Base-by-base conservation (phyloP, 306 rosid genomes). In the Vigna trinervia region DNA sequence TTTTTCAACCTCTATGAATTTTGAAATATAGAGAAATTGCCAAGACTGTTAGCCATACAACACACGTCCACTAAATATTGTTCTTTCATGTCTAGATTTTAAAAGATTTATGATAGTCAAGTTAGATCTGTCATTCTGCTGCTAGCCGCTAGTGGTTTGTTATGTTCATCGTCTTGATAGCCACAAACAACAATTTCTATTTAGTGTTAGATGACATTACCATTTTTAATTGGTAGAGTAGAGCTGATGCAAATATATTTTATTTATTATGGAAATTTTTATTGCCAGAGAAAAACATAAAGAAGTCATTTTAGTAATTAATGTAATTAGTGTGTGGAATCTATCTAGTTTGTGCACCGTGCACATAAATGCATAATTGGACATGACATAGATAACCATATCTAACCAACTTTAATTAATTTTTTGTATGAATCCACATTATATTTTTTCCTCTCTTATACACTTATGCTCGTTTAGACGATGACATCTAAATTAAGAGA, bases 111-210 rank as follows among this genome's bases (percentile, higher is more conserved):
- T 72, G 77, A 61, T 61, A 61, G 22, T 20, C 19, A 3, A 38
- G 47, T 59, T 57, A 11, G 38, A 74, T 46, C 19, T 14, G 32
- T 2, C n/a, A 64, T 43, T 43, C 12, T 73, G 34, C 12, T 53
- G 52, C 14, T 41, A 9, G 12, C 46, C 2, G 46, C 46, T 63
- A 46, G 14, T 66, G 39, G 48, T 11, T 58, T 22, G 59, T 48
- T 15, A 74, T 65, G 73, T 73, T 22, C 45, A 47, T 32, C 23
- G 67, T 60, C 53, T 80, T 54, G 32, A 76, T 54, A n/a, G 41
- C 32, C 45, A 45, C 15, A 65, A 32, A n/a, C 39, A 34, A 65
- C 11, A 51, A 66, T 5, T 30, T 11, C 41, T 23, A 32, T 59
- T 9, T 59, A 54, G 36, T 60, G 59, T 56, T 46, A 68, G 26